Evolutionary conservation across 768 basidiomycete species (phyloP).

Genomic region (Pseudohyphozyma bogoriensis): DNA sequence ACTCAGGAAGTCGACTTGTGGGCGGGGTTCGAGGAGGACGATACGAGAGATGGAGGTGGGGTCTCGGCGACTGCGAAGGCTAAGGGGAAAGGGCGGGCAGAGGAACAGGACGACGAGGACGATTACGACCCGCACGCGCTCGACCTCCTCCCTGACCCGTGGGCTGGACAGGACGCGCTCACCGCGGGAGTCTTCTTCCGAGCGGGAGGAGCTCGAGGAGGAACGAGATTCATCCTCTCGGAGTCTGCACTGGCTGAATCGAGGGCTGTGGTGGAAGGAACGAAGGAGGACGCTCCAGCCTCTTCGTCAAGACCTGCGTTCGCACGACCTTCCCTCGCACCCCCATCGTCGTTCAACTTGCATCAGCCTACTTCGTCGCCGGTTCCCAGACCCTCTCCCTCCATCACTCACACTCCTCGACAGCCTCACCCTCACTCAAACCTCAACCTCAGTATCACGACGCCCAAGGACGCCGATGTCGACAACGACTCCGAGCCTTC

Average conservation of each 20-base stretch:
- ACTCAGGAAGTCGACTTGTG: constrained; percentile 26
- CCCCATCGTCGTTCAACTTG: neutral
- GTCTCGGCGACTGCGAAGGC: no score
- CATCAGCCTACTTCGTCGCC: neutral
- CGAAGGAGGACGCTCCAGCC: neutral
- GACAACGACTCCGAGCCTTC: neutral
- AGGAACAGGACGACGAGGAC: neutral
- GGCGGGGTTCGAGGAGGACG: constrained; percentile 19
- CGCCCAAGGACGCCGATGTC: neutral
- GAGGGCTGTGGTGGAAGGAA: neutral
- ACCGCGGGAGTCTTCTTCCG: no score
- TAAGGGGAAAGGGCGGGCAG: neutral
- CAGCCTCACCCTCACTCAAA: neutral
- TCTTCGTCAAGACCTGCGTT: constrained; percentile 14
- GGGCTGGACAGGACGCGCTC: no score
- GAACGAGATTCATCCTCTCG: no score
- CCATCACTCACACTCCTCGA: neutral
- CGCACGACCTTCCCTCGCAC: neutral
- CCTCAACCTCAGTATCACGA: neutral
- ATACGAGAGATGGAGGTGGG: constrained; percentile 5
- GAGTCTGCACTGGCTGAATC: no score
- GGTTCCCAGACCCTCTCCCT: neutral
- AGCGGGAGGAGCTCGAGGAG: no score
- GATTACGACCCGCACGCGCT: neutral
- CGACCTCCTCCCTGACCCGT: neutral